Conservation (phyloP, 176 grass and related monocot genomes). For the Avena eriantha region DNA sequence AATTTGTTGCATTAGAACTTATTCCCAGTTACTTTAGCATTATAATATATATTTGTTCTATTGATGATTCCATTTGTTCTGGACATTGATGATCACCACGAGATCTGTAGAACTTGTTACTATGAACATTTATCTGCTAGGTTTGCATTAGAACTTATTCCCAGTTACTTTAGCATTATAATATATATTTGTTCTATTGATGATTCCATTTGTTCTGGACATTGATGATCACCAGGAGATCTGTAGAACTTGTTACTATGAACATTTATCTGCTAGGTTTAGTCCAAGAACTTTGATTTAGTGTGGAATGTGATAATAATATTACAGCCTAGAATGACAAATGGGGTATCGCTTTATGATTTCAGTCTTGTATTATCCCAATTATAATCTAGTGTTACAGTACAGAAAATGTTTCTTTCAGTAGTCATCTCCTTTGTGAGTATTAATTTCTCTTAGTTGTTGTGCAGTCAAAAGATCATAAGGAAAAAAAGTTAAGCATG, state of each 20-base stretch:
- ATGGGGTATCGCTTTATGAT: background rate
- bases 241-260: background rate
- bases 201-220: background rate
- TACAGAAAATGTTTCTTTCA: slow-evolving; percentile 6
- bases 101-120: background rate
- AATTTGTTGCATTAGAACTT: background rate
- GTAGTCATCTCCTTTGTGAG: background rate
- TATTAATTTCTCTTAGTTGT: background rate
- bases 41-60: background rate
- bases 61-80: background rate
- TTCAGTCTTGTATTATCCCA: slow-evolving; percentile 1
- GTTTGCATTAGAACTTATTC: background rate
- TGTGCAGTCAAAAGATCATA: background rate
- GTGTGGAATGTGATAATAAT: background rate
- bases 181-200: background rate
- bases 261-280: background rate
- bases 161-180: slow-evolving; percentile 4
- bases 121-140: slow-evolving; percentile 3
- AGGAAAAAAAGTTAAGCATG: background rate
- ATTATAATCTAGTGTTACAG: background rate
- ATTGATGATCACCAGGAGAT: slow-evolving; percentile 1
- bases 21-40: background rate
- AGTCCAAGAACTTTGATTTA: background rate
- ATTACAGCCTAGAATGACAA: background rate
- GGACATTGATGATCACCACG: background rate